A percentile compares a stretch with the other conserved stretches of the same genome.
Evolutionary conservation across 345 rosid species (phyloP).

Genomic region (Euphorbia peplus): DNA sequence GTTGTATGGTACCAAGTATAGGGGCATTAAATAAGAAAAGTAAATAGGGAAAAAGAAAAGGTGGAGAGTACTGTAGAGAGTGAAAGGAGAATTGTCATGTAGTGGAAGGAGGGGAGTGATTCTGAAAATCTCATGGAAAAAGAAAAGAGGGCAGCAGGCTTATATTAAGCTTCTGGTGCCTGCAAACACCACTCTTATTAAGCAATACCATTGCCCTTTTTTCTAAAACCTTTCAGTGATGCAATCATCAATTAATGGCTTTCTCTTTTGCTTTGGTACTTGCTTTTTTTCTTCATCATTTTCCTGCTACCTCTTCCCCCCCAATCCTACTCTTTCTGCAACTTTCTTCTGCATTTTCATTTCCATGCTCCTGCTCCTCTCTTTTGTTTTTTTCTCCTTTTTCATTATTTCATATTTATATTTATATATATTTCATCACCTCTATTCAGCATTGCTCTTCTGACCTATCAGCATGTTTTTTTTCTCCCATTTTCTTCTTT

Average conservation of each 20-base stretch:
- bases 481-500: too few species aligned
- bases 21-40: too few species aligned
- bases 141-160: not conserved
- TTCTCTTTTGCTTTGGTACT: conserved; percentile 18
- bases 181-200: conserved; percentile 70
- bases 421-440: too few species aligned
- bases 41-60: not conserved
- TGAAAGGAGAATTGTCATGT: conserved; percentile 26
- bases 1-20: too few species aligned
- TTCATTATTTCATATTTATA: too few species aligned
- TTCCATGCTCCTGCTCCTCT: not conserved
- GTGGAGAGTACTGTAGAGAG: conserved; percentile 22
- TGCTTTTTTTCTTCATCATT: not conserved
- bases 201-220: conserved; percentile 55
- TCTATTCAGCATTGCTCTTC: too few species aligned
- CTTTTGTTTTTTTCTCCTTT: not conserved
- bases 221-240: conserved; percentile 43
- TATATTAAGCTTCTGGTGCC: conserved; percentile 34
- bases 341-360: not conserved
- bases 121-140: conserved; percentile 1
- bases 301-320: conserved; percentile 2
- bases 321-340: not conserved
- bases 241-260: conserved; percentile 42
- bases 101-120: conserved; percentile 2
- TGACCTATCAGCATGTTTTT: too few species aligned